Base-by-base conservation (phyloP, 1,139 yeast species). In the Casaregolazyma suthepensis region DNA sequence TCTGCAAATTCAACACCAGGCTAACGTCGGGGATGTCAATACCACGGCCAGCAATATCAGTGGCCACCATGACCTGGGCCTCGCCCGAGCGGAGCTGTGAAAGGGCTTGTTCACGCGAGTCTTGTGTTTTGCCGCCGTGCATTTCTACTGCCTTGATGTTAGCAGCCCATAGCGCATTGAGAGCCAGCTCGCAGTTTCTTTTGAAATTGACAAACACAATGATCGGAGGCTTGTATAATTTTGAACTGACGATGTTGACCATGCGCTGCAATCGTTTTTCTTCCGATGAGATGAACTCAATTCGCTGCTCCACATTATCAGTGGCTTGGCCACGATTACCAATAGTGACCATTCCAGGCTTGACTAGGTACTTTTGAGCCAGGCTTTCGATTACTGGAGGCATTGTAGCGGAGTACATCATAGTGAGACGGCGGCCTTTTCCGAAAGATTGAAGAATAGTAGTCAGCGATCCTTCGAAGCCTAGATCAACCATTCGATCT, bases 341-440 rank as follows among this genome's bases (percentile, higher is more conserved):
- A 54, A 90, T 79, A 31, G 80, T 78, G 2, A 87, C 79, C 48
- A 77, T 77, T 0, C 80, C 85, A 0, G 96, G 95, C 2, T 59
- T 52, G 0, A 68, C 63, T 48, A 90, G 72, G 63, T 87, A 88
- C 26, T 77, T 76, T 22, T 74, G 73, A 0, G 95, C 82, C 51
- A 93, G 69, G 50, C 74, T 75, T 62, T 87, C 89, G 46, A 90
- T 83, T 0, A 82, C 76, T 0, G 83, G 79, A 0, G 96, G 87
- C 80, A 93, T 83, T 0, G 99, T 93, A 0, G 98, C 98, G 0
- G 97, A 87, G 69, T 88, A 93, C 96, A 93, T 87, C 78, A 89
- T 77, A 0, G 95, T 87, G 49, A 80, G 80, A 56, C 80, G 59
- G 50, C 60, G 66, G 29, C 61, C 52, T 1, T 58, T 65, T 1